Evolutionary conservation across 1,284 basidiomycete species (phyloP).

Genomic region (Inonotus hispidus): DNA sequence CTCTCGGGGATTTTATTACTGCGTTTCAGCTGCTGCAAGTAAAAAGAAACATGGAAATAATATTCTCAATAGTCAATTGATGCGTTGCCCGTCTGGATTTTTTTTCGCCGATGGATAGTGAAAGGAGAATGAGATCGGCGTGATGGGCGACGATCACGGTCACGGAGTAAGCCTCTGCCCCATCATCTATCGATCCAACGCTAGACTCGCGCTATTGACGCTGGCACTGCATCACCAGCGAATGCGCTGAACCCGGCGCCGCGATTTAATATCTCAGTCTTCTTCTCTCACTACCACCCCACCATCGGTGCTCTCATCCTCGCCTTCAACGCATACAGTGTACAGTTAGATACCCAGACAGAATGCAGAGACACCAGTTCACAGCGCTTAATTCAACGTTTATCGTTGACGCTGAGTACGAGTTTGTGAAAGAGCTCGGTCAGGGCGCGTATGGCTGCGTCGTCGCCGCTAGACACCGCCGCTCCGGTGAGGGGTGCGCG

Average conservation of each 20-base stretch:
- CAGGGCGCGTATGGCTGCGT: conserved; percentile 94
- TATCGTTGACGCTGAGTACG: conserved; percentile 87
- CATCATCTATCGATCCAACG: not conserved
- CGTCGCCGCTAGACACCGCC: conserved; percentile 78
- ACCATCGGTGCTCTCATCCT: too few species aligned
- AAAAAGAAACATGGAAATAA: too few species aligned
- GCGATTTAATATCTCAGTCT: not conserved
- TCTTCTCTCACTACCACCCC: not conserved
- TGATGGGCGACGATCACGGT: not conserved
- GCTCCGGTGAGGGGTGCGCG: conserved; percentile 86
- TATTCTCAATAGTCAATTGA: too few species aligned
- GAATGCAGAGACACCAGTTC: conserved; percentile 64
- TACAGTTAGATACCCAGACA: not conserved
- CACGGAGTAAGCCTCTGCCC: not conserved
- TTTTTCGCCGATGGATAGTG: too few species aligned
- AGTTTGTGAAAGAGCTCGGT: conserved; percentile 92
- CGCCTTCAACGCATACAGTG: not conserved
- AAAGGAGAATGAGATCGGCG: not conserved
- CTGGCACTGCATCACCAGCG: not conserved
- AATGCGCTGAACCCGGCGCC: not conserved
- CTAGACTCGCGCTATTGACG: not conserved
- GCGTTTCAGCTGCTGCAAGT: too few species aligned
- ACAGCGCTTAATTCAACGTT: conserved; percentile 78
- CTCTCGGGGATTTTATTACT: too few species aligned
- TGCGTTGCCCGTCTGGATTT: too few species aligned